Evolutionary conservation across 139 green algal genomes (phyloP), one percentile per base, ranked within the genome.

Genomic region (Nannochloris sp.): DNA sequence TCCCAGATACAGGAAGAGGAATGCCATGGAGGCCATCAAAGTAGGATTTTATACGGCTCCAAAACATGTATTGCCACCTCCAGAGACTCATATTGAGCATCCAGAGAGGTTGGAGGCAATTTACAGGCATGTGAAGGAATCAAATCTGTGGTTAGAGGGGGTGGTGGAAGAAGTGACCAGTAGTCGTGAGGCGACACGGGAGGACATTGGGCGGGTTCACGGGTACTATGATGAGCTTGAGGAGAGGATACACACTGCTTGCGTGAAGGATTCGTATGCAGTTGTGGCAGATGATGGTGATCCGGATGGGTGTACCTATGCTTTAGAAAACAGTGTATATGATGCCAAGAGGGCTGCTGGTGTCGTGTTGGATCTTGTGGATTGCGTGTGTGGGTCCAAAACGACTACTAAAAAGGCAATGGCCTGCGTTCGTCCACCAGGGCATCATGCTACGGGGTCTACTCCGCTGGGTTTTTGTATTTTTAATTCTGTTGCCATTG

Each of bases 231-330:
- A 37, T 20, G 28, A 13, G 10, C 36, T 66, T 28, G 17, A 12
- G 5, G 26, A 57, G 10, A 66, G 37, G 25, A 2, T 26, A 23
- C 46, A 23, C 2, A 6, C 6, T n/a, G 12, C 14, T 12, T 37
- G 14, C 17, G 30, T 0, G 13, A 13, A 29, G 25, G 60, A 43
- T 31, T 12, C 33, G 4, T 13, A 56, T 57, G 0, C 33, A 20
- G 11, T 56, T 20, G 17, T 53, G 46, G 60, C 60, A 23, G 60
- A 66, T 53, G 28, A 49, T 10, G 33, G 13, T 44, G 60, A 66
- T 53, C 31, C 36, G 16, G 60, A 66, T 57, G 70, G 70, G 25
- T 63, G 65, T n/a, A 76, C 70, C 0, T 76, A 76, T 17, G 45
- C 66, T 12, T 60, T 33, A 16, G 10, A 8, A 48, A 67, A 5